Base-by-base conservation (phyloP, 257 asterid species). In the Nemophila menziesii region DNA sequence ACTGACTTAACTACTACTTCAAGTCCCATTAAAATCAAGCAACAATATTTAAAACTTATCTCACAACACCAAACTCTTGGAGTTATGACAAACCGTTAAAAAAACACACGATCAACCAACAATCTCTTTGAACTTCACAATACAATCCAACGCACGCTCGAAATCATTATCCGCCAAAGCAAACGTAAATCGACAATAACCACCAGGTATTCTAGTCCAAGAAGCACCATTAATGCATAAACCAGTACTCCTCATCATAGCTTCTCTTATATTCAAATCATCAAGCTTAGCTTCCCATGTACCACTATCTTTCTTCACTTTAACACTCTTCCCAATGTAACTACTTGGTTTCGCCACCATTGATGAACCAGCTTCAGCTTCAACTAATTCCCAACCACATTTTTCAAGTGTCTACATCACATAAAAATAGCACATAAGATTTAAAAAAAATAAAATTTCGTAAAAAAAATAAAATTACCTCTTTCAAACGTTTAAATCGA, bases 191-290 rank as follows among this genome's bases (percentile, higher is more conserved):
- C 96, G 85, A 63, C 94, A 85, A 52, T 76, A 79, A 12, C 94
- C 92, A 12, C 94, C 92, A 4, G 96, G 92, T 47, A 82, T 73
- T 20, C 96, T 96, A 0, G 96, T 90, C 99, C 96, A 90, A 0
- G 74, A 49, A 26, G 84, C 73, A 42, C 99, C 81, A 46, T 90
- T 90, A 68, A 90, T 85, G 78, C 96, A 90, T 63, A 90, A 58
- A 46, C 92, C 94, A 0, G 94, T 85, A 78, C 72, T 54, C 41
- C 38, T 62, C 6, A 81, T 66, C 71, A 90, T 56, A 39, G 93
- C 86, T 40, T 85, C 92, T 56, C 99, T 78, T 50, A 85, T 82
- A 56, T 82, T 90, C 13, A 80, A 60, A 73, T 75, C 82, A 8
- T 79, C 69, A 11, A 90, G 69, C 68, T 74, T 77, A 22, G 69